Evolutionary conservation across 2,329 filamentous ascomycete genomes (phyloP).

Genomic region (Furcasterigmium sp.): DNA sequence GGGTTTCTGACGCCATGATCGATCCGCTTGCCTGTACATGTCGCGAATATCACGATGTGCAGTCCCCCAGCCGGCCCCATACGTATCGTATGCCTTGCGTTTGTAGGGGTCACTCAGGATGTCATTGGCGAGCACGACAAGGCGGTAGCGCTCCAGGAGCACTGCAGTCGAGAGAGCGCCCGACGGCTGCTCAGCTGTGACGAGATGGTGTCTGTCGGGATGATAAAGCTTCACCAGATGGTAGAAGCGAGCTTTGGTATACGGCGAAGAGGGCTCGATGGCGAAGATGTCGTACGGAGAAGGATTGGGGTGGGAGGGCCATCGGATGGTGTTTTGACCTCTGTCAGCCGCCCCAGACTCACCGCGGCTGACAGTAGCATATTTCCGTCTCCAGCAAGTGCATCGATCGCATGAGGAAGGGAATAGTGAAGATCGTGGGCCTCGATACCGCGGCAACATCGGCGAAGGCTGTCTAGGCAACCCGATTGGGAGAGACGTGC

Average conservation of each 20-base stretch:
- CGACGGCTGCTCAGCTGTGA: constrained; percentile 44
- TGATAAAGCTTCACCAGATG: constrained; percentile 95
- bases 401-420: background rate
- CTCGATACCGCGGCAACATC: constrained; percentile 16
- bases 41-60: constrained; percentile 39
- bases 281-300: constrained; percentile 90
- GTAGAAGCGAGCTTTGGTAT: constrained; percentile 82
- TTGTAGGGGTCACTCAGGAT: constrained; percentile 79
- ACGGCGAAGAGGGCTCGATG: constrained; percentile 48
- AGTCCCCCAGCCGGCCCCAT: constrained; percentile 77
- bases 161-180: constrained; percentile 42
- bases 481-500: constrained; percentile 10
- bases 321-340: constrained; percentile 20
- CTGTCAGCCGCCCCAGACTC: background rate
- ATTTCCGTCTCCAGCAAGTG: background rate
- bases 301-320: constrained; percentile 48
- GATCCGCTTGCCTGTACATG: constrained; percentile 35
- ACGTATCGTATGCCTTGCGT: constrained; percentile 75
- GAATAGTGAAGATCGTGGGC: background rate
- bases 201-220: constrained; percentile 67
- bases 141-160: constrained; percentile 81
- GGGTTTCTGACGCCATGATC: constrained; percentile 41
- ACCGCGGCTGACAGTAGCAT: background rate
- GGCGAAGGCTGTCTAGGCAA: constrained; percentile 8
- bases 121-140: constrained; percentile 82